Base-by-base conservation (phyloP, 805 yeast species). In the Lipomyces yamadae region DNA sequence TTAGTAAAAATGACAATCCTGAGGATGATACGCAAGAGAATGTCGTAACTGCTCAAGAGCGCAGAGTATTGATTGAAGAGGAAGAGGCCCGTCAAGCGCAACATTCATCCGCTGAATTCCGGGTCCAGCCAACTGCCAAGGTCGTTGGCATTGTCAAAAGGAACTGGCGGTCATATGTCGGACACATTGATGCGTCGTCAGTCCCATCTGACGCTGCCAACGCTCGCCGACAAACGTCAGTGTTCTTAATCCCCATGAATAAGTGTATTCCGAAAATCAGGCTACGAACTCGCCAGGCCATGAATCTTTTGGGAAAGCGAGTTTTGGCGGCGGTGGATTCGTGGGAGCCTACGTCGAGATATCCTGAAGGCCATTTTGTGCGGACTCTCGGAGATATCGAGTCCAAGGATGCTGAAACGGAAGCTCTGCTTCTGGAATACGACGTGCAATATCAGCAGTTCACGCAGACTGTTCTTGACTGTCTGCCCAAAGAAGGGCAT, bases 361-460 rank as follows among this genome's bases (percentile, higher is more conserved):
- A 86, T 71, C 99, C 99, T 3, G 90, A 90, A 74, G 99, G 99
- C 7, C 99, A 95, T 78, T 94, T 91, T 76, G 94, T 95, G 2
- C 85, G 97, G 73, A 83, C 88, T 55, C 82, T 95, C 39, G 99
- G 99, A 70, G 93, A 86, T 24, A 86, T 94, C 60, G 99, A 95
- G 79, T 88, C 92, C 67, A 91, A 90, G 58, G 91, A 89, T 74
- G 98, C 99, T 1, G 99, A 95, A 79, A 94, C 97, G 10, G 98
- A 95, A 76, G 97, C 98, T 0, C 81, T 95, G 63, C 79, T 95
- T 60, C 80, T 95, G 65, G 99, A 95, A 76, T 97, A 95, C 76
- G 98, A 94, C 75, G 97, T 95, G 34, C 98, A 95, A 75, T 95
- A 92, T 76, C 85, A 97, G 72, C 99, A 98, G 34, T 95, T 95